Evolutionary conservation across 1,139 yeast genomes (phyloP).

Genomic region (Yamadazyma aaseri): DNA sequence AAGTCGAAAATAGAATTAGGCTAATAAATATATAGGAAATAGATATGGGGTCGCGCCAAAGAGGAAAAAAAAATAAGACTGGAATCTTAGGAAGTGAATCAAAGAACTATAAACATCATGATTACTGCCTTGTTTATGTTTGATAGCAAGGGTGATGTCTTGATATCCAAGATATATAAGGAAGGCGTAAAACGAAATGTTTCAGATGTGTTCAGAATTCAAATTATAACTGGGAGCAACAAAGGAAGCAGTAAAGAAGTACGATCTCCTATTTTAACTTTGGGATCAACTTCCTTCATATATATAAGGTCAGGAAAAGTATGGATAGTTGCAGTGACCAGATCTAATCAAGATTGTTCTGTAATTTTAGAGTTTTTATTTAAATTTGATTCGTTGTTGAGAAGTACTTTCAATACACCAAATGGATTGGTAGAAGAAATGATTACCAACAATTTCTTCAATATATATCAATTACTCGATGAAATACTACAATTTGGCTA

Average conservation of each 20-base stretch:
- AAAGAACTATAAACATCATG: slow-evolving; percentile 54
- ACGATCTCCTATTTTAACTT: slow-evolving; percentile 75
- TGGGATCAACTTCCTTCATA: slow-evolving; percentile 90
- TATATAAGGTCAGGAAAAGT: slow-evolving; percentile 69
- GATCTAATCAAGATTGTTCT: slow-evolving; percentile 86
- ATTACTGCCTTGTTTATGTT: slow-evolving; percentile 76
- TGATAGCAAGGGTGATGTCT: slow-evolving; percentile 81
- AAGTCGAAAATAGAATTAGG: slow-evolving; percentile 26
- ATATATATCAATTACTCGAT: slow-evolving; percentile 74
- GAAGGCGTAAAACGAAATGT: slow-evolving; percentile 66
- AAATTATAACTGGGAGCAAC: slow-evolving; percentile 61
- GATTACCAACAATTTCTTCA: slow-evolving; percentile 53
- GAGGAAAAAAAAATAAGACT: background rate
- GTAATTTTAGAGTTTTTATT: slow-evolving; percentile 76
- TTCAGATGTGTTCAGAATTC: slow-evolving; percentile 88
- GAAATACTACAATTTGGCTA: slow-evolving; percentile 81
- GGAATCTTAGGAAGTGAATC: background rate
- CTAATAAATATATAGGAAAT: too few relatives aligned
- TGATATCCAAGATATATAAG: slow-evolving; percentile 71
- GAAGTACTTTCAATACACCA: slow-evolving; percentile 18
- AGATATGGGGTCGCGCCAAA: too few relatives aligned
- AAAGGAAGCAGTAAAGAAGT: slow-evolving; percentile 35
- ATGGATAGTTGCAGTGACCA: slow-evolving; percentile 83
- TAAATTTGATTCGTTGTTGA: slow-evolving; percentile 51
- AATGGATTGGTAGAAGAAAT: slow-evolving; percentile 26